These are phyloP conservation scores for Sequoia sempervirens DNA, from an alignment of 75 land plant genomes.

Conservation along the genomic window DNA sequence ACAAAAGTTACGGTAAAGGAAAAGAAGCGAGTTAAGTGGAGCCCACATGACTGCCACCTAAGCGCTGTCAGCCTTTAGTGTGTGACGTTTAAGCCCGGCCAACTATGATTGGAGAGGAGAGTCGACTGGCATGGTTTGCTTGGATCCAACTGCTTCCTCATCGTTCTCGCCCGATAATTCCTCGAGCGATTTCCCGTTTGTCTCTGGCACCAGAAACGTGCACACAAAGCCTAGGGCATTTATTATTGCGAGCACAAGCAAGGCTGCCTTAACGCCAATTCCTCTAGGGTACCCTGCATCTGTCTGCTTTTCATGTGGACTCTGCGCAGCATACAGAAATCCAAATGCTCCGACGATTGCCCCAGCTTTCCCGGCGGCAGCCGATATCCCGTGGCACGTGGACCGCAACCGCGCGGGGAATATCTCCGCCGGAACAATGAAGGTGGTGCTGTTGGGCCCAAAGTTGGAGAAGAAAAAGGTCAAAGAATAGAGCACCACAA, in stretches of 20 bases:
- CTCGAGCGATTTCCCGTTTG: constrained; percentile 41
- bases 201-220: constrained; percentile 45
- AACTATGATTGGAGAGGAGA: no score
- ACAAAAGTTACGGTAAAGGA: no score
- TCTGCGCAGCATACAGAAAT: constrained; percentile 51
- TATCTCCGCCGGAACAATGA: constrained; percentile 53
- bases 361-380: constrained; percentile 49
- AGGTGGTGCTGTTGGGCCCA: constrained; percentile 34
- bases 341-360: constrained; percentile 50
- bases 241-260: constrained; percentile 27
- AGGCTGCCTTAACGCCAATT: constrained; percentile 37
- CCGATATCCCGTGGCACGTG: constrained; percentile 56
- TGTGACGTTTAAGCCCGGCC: no score
- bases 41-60: no score
- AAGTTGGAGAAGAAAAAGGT: constrained; percentile 30
- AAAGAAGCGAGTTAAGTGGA: no score
- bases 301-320: constrained; percentile 14
- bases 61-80: no score
- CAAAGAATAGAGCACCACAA: constrained; percentile 26
- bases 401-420: constrained; percentile 50
- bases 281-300: constrained; percentile 42
- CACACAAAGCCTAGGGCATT: constrained; percentile 31
- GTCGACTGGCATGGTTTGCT: background rate
- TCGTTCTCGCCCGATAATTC: constrained; percentile 31
- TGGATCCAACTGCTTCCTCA: background rate